These are phyloP conservation scores for Dimargaris verticillata DNA, from an alignment of 192 early-diverging fungal genomes.

Conservation along the genomic window DNA sequence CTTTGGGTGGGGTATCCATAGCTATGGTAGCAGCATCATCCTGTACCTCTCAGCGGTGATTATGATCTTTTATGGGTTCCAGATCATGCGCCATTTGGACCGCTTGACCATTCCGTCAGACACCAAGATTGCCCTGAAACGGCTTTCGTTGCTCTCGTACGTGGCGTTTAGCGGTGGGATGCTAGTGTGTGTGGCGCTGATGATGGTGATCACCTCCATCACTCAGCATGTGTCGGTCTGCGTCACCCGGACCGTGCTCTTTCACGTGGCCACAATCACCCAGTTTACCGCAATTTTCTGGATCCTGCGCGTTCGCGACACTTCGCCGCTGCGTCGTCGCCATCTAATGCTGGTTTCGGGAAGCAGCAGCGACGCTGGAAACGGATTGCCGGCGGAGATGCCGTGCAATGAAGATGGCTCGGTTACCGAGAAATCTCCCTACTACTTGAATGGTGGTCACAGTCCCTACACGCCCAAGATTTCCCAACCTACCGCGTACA, in stretches of 20 bases:
- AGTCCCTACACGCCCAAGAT: background rate
- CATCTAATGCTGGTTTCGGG: conserved; percentile 6
- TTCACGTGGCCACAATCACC: background rate
- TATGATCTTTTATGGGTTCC: background rate
- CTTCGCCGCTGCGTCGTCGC: conserved; percentile 1
- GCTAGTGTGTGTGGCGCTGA: background rate
- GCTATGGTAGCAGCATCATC: conserved; percentile 1
- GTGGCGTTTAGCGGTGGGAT: conserved; percentile 5
- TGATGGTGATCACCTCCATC: conserved; percentile 5
- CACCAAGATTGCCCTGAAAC: background rate
- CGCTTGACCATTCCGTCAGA: background rate
- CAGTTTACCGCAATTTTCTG: conserved; percentile 7
- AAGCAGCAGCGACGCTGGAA: background rate
- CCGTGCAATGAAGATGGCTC: background rate
- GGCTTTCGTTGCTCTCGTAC: background rate
- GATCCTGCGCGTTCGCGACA: conserved; percentile 10
- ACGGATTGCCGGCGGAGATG: background rate
- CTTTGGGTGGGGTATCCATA: conserved; percentile 9
- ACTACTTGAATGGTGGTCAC: background rate
- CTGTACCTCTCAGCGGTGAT: conserved; percentile 3
- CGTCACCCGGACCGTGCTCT: background rate
- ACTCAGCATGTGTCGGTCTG: conserved; percentile 9
- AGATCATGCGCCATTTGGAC: conserved; percentile 3
- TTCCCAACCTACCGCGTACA: background rate
- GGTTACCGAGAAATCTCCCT: background rate